Percentiles rank a stretch among this genome's conserved stretches.
Evolutionary conservation across 371 early-diverging fungal species (phyloP).

Genomic region (Mucor plumbeus): DNA sequence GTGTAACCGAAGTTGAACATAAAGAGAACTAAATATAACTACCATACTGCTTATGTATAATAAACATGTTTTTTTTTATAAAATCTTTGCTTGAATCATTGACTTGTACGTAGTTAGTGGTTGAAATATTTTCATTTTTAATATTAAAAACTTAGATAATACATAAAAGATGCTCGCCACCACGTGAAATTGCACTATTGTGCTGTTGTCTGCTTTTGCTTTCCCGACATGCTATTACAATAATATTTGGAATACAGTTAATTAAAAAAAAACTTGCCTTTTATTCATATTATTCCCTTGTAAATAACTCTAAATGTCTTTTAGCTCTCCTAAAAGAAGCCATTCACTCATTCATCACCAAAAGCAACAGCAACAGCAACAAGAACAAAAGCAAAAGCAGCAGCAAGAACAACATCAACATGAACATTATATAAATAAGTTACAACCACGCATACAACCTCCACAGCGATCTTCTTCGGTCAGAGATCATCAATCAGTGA

Average conservation of each 20-base stretch:
- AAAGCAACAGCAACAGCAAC: conserved; percentile 5
- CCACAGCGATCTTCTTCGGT: conserved; percentile 5
- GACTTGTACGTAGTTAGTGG: neutral
- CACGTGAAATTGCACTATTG: neutral
- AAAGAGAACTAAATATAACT: neutral
- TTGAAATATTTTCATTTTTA: neutral
- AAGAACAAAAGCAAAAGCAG: neutral
- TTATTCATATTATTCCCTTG: neutral
- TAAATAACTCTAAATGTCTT: neutral
- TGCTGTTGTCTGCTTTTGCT: neutral
- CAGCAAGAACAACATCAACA: neutral
- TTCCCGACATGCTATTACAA: neutral
- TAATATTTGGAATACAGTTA: neutral
- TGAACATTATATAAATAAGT: neutral
- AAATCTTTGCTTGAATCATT: neutral
- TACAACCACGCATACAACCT: neutral
- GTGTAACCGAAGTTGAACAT: conserved; percentile 38
- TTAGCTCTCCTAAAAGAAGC: conserved; percentile 18
- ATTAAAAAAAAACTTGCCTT: neutral
- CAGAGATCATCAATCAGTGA: neutral
- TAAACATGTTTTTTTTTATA: neutral
- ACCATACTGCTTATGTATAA: neutral
- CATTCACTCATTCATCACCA: conserved; percentile 25
- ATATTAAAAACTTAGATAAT: too few relatives aligned
- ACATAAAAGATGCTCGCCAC: neutral